A percentile compares a stretch with the other conserved stretches of the same genome.
Evolutionary conservation across 352 stramenopile genomes (phyloP).

Genomic region (Phytophthora rubi): DNA sequence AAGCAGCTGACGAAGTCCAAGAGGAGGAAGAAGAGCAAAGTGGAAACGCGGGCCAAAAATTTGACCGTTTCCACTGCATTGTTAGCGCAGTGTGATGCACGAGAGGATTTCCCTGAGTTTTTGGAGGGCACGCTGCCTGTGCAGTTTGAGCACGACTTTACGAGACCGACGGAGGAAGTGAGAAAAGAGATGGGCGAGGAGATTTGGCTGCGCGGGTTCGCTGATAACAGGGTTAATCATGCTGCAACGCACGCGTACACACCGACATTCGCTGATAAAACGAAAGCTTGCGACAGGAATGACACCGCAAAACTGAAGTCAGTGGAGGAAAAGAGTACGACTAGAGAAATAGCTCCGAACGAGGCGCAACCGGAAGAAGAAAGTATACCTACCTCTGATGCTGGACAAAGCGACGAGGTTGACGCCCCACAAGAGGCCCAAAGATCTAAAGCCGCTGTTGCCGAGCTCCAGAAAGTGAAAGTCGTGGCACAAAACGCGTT

Average conservation of each 20-base stretch:
- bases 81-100: conserved; percentile 42
- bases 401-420: background rate
- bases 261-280: background rate
- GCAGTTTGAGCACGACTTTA: conserved; percentile 34
- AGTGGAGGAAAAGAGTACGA: background rate
- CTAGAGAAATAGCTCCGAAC: background rate
- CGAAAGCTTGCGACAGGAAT: background rate
- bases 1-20: conserved; percentile 29
- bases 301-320: background rate
- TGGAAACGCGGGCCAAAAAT: conserved; percentile 2
- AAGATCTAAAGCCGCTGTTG: background rate
- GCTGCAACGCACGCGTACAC: conserved; percentile 35
- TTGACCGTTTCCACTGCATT: conserved; percentile 47
- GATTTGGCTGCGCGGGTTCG: conserved; percentile 51
- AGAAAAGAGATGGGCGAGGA: conserved; percentile 44
- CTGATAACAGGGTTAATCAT: conserved; percentile 52
- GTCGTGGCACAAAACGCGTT: background rate
- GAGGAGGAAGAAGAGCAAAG: conserved; percentile 15
- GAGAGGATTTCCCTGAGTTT: conserved; percentile 60
- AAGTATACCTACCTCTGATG: background rate
- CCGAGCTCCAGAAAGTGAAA: background rate
- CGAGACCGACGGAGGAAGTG: conserved; percentile 35
- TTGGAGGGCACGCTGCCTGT: conserved; percentile 50
- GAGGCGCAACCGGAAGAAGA: conserved; percentile 1
- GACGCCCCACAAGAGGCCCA: background rate